Percentiles rank a stretch among this genome's conserved stretches.
These are phyloP conservation scores for Setomelanomma holmii DNA, from an alignment of 2,329 filamentous ascomycete species.

Conservation along the genomic window DNA sequence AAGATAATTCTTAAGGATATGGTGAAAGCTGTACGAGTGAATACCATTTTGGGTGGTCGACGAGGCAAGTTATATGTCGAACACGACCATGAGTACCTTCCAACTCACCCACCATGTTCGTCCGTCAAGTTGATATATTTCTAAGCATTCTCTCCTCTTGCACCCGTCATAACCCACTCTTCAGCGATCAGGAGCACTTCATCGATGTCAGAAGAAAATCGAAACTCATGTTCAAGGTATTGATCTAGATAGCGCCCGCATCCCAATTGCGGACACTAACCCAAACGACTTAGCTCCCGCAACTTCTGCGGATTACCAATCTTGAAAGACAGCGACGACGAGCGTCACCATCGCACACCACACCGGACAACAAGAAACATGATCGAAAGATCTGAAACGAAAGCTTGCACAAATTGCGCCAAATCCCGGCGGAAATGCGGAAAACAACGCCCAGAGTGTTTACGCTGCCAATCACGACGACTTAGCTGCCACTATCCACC, in stretches of 20 bases:
- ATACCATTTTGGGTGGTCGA: too few relatives aligned
- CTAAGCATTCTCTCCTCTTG: not conserved
- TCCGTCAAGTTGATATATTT: not conserved
- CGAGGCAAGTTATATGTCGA: too few relatives aligned
- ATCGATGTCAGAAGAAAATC: too few relatives aligned
- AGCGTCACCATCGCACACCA: not conserved
- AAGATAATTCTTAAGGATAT: too few relatives aligned
- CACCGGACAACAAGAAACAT: not conserved
- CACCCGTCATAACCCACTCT: too few relatives aligned
- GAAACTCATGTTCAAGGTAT: not conserved
- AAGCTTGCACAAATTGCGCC: slow-evolving; percentile 1
- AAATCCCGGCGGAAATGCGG: slow-evolving; percentile 2
- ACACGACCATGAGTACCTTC: too few relatives aligned
- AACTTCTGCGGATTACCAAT: not conserved
- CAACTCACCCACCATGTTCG: not conserved
- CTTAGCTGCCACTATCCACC: slow-evolving; percentile 1
- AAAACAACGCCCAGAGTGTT: not conserved
- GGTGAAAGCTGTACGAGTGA: too few relatives aligned
- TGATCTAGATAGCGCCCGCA: slow-evolving; percentile 3
- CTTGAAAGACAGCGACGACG: too few relatives aligned
- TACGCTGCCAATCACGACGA: not conserved
- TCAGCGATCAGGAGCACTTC: too few relatives aligned
- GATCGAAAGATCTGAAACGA: not conserved
- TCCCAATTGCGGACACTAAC: not conserved
- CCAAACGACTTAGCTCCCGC: not conserved